Conservation (phyloP, 2,329 filamentous ascomycete species). For the Furcasterigmium furcatum region DNA sequence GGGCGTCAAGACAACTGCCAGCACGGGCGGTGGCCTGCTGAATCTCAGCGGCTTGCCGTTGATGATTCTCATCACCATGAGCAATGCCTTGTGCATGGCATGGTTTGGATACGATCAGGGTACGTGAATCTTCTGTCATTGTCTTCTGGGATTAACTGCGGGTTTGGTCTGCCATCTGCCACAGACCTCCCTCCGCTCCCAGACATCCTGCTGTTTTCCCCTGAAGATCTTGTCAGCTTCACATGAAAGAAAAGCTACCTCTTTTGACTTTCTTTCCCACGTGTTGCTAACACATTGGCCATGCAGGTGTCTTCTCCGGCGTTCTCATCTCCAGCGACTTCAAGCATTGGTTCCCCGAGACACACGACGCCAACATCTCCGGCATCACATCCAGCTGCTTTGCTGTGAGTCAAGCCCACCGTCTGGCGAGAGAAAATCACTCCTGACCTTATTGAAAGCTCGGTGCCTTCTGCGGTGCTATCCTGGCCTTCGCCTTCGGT, state of each 20-base stretch:
- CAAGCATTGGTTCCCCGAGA: constrained; percentile 30
- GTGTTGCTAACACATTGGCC: too few relatives aligned
- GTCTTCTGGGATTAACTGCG: too few relatives aligned
- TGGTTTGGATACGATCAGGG: constrained; percentile 31
- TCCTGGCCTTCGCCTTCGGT: constrained; percentile 22
- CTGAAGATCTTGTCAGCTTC: too few relatives aligned
- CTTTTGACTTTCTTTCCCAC: too few relatives aligned
- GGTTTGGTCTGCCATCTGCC: too few relatives aligned
- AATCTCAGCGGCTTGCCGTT: constrained; percentile 17
- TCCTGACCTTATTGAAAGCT: constrained; percentile 15
- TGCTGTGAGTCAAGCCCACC: constrained; percentile 24
- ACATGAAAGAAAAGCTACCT: too few relatives aligned
- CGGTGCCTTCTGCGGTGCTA: constrained; percentile 27
- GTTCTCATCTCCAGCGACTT: constrained; percentile 37
- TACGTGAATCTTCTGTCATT: neutral
- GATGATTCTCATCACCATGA: constrained; percentile 17
- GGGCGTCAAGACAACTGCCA: neutral
- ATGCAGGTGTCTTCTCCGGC: constrained; percentile 32
- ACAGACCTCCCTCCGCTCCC: too few relatives aligned
- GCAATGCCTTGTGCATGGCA: constrained; percentile 17
- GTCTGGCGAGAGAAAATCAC: neutral
- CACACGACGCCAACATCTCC: constrained; percentile 32
- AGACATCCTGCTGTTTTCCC: too few relatives aligned
- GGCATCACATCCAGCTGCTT: constrained; percentile 42
- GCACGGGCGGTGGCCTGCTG: neutral